Conservation (phyloP, 2,329 filamentous ascomycete species). For the Fonsecaea nubica region DNA sequence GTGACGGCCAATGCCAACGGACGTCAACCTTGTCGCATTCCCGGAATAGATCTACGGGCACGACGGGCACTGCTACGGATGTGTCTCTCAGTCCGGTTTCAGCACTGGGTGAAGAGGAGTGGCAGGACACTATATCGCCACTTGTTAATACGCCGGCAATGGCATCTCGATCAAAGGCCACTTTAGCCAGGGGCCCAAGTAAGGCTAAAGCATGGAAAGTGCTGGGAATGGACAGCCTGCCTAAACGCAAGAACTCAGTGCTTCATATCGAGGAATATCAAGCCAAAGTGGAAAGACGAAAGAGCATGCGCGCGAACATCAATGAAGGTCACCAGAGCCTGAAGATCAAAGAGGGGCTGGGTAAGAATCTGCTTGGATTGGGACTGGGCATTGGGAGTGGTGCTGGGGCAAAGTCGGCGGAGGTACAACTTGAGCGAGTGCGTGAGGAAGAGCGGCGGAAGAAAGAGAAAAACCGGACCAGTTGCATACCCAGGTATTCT, state of each 20-base stretch:
- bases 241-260: conserved; percentile 31
- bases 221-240: conserved; percentile 26
- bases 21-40: conserved; percentile 19
- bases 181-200: conserved; percentile 18
- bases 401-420: conserved; percentile 24
- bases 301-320: conserved; percentile 29
- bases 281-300: conserved; percentile 34
- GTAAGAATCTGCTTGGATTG: conserved; percentile 31
- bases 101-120: conserved; percentile 22
- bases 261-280: conserved; percentile 37
- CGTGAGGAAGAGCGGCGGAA: conserved; percentile 32
- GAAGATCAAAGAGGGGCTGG: conserved; percentile 30
- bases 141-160: conserved; percentile 11
- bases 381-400: conserved; percentile 28
- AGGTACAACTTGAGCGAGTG: conserved; percentile 27
- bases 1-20: conserved; percentile 37
- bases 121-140: conserved; percentile 31
- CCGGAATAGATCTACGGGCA: conserved; percentile 29
- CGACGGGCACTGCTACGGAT: conserved; percentile 24
- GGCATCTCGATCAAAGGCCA: conserved; percentile 14
- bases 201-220: conserved; percentile 35
- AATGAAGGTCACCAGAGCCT: conserved; percentile 7
- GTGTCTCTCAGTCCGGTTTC: conserved; percentile 34
- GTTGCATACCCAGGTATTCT: conserved; percentile 24
- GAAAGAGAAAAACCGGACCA: conserved; percentile 41